These are phyloP conservation scores for Sechiopsis laciniata DNA, from an alignment of 306 rosid species.

Conservation along the genomic window DNA sequence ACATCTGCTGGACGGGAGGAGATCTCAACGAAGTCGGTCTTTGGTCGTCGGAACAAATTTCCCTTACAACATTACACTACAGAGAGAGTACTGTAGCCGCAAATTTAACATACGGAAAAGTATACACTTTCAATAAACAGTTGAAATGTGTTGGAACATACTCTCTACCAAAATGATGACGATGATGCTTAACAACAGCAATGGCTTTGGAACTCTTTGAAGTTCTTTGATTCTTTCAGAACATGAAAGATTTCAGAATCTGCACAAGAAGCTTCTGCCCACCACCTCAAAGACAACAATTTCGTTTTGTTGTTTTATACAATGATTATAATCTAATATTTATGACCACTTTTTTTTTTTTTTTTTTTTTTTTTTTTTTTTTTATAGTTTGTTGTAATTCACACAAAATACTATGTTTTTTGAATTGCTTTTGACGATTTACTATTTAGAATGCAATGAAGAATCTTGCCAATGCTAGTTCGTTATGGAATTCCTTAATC, in stretches of 20 bases:
- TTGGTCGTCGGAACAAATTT: constrained; percentile 27
- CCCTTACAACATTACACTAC: constrained; percentile 31
- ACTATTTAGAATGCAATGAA: not conserved
- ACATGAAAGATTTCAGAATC: constrained; percentile 13
- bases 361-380: too few relatives aligned
- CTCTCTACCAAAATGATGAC: not conserved
- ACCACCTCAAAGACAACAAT: not conserved
- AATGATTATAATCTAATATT: constrained; percentile 4
- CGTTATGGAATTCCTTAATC: not conserved
- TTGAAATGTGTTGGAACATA: constrained; percentile 30
- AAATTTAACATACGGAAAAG: constrained; percentile 28
- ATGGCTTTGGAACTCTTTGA: not conserved
- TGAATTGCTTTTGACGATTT: not conserved
- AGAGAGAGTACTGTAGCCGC: constrained; percentile 31
- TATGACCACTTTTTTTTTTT: not conserved
- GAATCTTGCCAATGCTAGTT: not conserved
- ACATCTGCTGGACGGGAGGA: constrained; percentile 50
- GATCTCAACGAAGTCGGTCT: constrained; percentile 40
- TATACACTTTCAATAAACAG: constrained; percentile 33
- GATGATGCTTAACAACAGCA: not conserved
- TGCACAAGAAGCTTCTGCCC: constrained; percentile 2
- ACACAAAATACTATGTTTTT: not conserved
- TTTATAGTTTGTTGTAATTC: constrained; percentile 3
- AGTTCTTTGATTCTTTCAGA: constrained; percentile 16
- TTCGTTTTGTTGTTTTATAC: not conserved